A percentile compares a stretch with the other conserved stretches of the same genome.
phyloP scores from a whole-genome alignment of 129 eudicot genomes.

The Apium graveolens region DNA sequence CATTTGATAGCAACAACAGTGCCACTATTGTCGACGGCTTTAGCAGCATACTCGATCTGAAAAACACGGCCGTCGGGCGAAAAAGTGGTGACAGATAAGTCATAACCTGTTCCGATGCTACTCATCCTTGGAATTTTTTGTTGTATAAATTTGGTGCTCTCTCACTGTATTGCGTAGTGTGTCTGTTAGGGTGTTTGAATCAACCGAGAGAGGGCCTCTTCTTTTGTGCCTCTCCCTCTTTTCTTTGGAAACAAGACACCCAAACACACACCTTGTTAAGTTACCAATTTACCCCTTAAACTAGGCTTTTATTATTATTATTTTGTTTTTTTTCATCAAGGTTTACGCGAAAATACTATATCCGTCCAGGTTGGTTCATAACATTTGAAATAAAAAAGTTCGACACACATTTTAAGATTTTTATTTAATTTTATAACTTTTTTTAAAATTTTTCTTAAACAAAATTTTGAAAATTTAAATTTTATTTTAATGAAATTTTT shows the following conservation, averaged over 20 bases:
- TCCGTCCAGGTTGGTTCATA: too few species aligned
- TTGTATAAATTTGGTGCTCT: not conserved
- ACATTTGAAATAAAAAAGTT: too few species aligned
- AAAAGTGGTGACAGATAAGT: slow-evolving; percentile 93
- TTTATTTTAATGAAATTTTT: too few species aligned
- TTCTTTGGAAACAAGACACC: slow-evolving; percentile 4
- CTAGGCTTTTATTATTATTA: too few species aligned
- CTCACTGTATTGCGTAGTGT: not conserved
- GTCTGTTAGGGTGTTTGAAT: not conserved
- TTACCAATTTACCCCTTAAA: not conserved
- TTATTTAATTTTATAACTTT: too few species aligned
- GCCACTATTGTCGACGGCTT: slow-evolving; percentile 96
- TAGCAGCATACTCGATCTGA: slow-evolving; percentile 99
- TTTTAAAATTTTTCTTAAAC: too few species aligned
- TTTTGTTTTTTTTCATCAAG: too few species aligned
- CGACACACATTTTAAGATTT: too few species aligned
- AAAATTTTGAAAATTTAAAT: too few species aligned
- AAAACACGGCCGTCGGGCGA: slow-evolving; percentile 98
- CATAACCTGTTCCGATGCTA: slow-evolving; percentile 97
- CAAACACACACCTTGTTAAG: not conserved
- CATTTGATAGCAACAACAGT: slow-evolving; percentile 88
- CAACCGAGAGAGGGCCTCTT: not conserved
- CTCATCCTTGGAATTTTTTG: slow-evolving; percentile 34
- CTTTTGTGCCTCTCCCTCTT: not conserved
- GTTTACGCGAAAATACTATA: too few species aligned